Percentiles rank a stretch among this genome's conserved stretches.
phyloP scores from a whole-genome alignment of 2,329 filamentous ascomycete genomes.

The Colletotrichum graminicola region DNA sequence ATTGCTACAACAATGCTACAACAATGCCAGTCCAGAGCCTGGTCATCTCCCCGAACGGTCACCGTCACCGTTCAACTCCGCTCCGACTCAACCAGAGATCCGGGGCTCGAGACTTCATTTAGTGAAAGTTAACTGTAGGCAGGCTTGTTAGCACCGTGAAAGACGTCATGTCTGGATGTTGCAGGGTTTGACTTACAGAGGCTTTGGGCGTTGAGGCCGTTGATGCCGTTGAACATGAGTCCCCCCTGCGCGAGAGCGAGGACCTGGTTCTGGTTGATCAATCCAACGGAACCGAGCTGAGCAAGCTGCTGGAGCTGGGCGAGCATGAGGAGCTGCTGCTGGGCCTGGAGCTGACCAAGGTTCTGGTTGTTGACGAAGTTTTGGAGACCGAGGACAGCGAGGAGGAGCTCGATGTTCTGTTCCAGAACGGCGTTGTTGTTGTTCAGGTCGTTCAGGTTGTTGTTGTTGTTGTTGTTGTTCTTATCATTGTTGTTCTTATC shows the following conservation, averaged over 20 bases:
- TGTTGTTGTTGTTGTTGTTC: constrained; percentile 42
- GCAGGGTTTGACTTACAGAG: constrained; percentile 50
- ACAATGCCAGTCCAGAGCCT: neutral
- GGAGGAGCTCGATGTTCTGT: constrained; percentile 44
- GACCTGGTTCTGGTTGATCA: constrained; percentile 45
- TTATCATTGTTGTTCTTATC: constrained; percentile 43
- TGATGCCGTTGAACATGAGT: constrained; percentile 41
- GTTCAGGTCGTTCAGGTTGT: constrained; percentile 45
- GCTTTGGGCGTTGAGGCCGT: constrained; percentile 43
- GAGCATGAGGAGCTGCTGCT: constrained; percentile 46
- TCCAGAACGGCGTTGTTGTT: constrained; percentile 41
- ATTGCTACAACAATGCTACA: neutral
- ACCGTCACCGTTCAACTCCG: neutral
- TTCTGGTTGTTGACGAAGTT: constrained; percentile 46
- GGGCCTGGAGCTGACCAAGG: constrained; percentile 47
- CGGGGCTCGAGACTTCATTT: neutral
- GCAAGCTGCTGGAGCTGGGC: constrained; percentile 47
- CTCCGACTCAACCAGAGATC: neutral
- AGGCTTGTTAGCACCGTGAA: neutral
- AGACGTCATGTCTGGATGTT: constrained; percentile 29
- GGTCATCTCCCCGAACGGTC: neutral
- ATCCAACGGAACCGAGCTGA: constrained; percentile 45
- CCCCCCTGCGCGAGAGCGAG: constrained; percentile 45
- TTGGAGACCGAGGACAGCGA: constrained; percentile 48
- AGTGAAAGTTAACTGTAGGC: neutral